Evolutionary conservation across 306 rosid species (phyloP).

Genomic region (Gillenia trifoliata): DNA sequence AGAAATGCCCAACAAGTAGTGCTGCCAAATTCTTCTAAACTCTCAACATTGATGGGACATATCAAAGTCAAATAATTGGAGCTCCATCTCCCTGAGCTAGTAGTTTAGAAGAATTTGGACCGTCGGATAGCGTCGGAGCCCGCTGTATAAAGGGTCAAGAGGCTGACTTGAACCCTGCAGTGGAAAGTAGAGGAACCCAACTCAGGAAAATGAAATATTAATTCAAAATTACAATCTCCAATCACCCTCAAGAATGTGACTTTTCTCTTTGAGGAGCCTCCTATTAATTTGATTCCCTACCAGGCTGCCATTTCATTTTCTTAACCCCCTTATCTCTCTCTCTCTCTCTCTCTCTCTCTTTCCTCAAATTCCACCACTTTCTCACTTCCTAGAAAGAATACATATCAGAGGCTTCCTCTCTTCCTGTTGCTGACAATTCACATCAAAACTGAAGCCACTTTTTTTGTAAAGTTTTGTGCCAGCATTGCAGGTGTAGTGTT

Average conservation of each 20-base stretch:
- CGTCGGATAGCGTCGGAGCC: conserved; percentile 25
- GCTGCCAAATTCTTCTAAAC: neutral
- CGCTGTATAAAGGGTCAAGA: conserved; percentile 26
- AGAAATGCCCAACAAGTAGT: conserved; percentile 4
- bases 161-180: conserved; percentile 40
- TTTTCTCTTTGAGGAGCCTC: conserved; percentile 35
- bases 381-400: conserved; percentile 21
- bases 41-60: conserved; percentile 26
- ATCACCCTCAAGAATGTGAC: conserved; percentile 34
- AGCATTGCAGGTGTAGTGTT: conserved; percentile 25
- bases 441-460: conserved; percentile 25
- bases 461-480: conserved; percentile 20
- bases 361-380: conserved; percentile 20
- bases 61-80: conserved; percentile 31
- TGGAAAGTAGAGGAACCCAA: conserved; percentile 20
- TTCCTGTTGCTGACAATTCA: conserved; percentile 24
- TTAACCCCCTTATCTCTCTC: conserved; percentile 27
- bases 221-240: conserved; percentile 35
- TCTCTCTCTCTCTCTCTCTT: conserved; percentile 18
- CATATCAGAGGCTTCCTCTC: conserved; percentile 16
- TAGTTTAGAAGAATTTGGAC: conserved; percentile 23
- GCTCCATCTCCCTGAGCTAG: neutral
- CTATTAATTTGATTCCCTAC: conserved; percentile 76
- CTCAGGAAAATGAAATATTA: conserved; percentile 24
- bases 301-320: conserved; percentile 65